Percentiles rank a stretch among this genome's conserved stretches.
These are phyloP conservation scores for Paraconiothyrium sp. DNA, from an alignment of 2,329 filamentous ascomycete species.

Conservation along the genomic window DNA sequence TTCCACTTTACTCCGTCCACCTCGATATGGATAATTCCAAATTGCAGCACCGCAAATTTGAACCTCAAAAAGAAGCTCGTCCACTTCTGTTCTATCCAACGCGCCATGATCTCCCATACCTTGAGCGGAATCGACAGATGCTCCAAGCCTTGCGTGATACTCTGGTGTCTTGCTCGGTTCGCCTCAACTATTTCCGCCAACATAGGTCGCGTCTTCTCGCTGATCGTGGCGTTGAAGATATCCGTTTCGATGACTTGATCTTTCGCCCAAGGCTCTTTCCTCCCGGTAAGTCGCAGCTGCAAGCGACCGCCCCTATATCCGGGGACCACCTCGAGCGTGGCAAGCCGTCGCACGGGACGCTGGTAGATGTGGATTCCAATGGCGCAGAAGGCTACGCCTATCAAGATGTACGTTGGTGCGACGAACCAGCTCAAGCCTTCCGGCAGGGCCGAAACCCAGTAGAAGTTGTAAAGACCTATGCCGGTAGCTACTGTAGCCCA, in stretches of 20 bases:
- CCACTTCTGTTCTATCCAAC: slow-evolving; percentile 48
- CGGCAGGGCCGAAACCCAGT: slow-evolving; percentile 37
- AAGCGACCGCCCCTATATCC: slow-evolving; percentile 38
- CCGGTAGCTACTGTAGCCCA: slow-evolving; percentile 35
- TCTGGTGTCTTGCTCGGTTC: slow-evolving; percentile 38
- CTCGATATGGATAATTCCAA: slow-evolving; percentile 42
- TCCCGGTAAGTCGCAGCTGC: slow-evolving; percentile 42
- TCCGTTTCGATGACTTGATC: slow-evolving; percentile 40
- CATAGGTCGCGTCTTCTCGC: slow-evolving; percentile 45
- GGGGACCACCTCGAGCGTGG: slow-evolving; percentile 43
- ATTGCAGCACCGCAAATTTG: slow-evolving; percentile 46
- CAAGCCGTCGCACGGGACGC: slow-evolving; percentile 42
- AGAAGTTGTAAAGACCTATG: slow-evolving; percentile 41
- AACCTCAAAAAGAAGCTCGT: slow-evolving; percentile 47
- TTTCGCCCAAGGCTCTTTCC: slow-evolving; percentile 36
- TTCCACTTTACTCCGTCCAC: slow-evolving; percentile 47
- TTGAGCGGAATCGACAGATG: slow-evolving; percentile 33
- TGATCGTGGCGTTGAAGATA: slow-evolving; percentile 39
- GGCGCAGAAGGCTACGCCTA: slow-evolving; percentile 37
- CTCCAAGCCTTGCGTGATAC: slow-evolving; percentile 37
- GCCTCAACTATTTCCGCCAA: slow-evolving; percentile 42
- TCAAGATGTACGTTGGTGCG: slow-evolving; percentile 44
- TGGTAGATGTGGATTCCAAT: slow-evolving; percentile 45
- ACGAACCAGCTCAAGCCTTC: slow-evolving; percentile 46
- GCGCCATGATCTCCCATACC: slow-evolving; percentile 39